Percentiles rank a stretch among this genome's conserved stretches.
Conservation (phyloP, 495 filamentous ascomycete genomes). For the Penicillium flavigenum region DNA sequence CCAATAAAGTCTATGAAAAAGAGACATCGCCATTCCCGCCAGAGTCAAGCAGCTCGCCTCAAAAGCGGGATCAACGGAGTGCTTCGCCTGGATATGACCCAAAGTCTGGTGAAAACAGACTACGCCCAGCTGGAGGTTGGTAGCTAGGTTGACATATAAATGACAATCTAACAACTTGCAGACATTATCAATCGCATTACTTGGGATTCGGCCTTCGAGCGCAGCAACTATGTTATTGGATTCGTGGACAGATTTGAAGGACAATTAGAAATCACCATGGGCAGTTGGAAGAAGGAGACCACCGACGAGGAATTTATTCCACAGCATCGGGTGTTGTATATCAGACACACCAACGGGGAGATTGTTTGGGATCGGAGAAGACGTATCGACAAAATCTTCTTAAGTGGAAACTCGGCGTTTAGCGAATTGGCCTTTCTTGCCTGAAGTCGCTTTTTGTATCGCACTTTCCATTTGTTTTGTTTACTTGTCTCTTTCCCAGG, state of each 20-base stretch:
- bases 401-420: conserved; percentile 53
- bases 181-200: conserved; percentile 73
- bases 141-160: background rate
- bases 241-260: conserved; percentile 76
- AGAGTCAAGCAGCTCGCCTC: too few species aligned
- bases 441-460: conserved; percentile 2
- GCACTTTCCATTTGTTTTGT: conserved; percentile 13
- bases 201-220: conserved; percentile 65
- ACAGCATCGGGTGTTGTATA: conserved; percentile 73
- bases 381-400: conserved; percentile 59
- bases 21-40: too few species aligned
- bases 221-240: conserved; percentile 65
- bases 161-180: background rate
- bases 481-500: background rate
- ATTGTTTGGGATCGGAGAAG: conserved; percentile 57
- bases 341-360: conserved; percentile 53
- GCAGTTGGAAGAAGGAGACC: conserved; percentile 69
- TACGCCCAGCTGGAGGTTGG: conserved; percentile 15
- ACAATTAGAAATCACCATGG: conserved; percentile 58
- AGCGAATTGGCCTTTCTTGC: conserved; percentile 35
- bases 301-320: conserved; percentile 87
- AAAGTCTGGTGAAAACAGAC: conserved; percentile 13
- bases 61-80: background rate
- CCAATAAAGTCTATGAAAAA: background rate
- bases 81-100: conserved; percentile 5